Percentiles rank a stretch among this genome's conserved stretches.
Evolutionary conservation across 192 early-diverging fungal genomes (phyloP).

Genomic region (Funneliformis mosseae): DNA sequence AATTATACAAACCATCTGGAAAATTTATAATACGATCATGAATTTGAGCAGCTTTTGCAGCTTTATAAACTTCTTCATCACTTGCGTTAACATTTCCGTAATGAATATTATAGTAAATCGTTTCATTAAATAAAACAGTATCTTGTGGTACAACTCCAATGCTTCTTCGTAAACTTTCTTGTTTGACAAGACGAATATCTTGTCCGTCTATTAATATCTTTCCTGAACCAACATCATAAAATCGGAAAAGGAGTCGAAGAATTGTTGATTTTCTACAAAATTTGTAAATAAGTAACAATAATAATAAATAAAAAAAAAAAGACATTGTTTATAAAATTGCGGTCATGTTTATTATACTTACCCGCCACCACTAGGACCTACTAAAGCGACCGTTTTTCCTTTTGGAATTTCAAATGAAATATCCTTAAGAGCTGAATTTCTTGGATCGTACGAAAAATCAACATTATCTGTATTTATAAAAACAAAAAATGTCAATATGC

Average conservation of each 20-base stretch:
- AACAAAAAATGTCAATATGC: background rate
- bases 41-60: slow-evolving; percentile 78
- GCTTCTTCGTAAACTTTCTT: slow-evolving; percentile 71
- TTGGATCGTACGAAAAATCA: slow-evolving; percentile 69
- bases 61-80: slow-evolving; percentile 66
- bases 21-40: slow-evolving; percentile 78
- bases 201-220: slow-evolving; percentile 86
- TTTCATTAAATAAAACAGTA: slow-evolving; percentile 96
- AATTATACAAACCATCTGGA: slow-evolving; percentile 63
- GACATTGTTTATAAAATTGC: background rate
- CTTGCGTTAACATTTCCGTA: slow-evolving; percentile 75
- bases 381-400: slow-evolving; percentile 76
- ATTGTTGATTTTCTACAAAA: slow-evolving; percentile 65
- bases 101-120: slow-evolving; percentile 92
- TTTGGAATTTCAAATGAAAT: slow-evolving; percentile 70
- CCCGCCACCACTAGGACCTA: slow-evolving; percentile 77
- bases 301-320: background rate
- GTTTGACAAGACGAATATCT: slow-evolving; percentile 67
- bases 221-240: slow-evolving; percentile 86
- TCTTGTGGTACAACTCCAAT: slow-evolving; percentile 97
- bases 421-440: slow-evolving; percentile 70
- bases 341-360: slow-evolving; percentile 24
- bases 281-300: background rate
- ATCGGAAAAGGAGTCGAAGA: slow-evolving; percentile 82
- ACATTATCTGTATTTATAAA: slow-evolving; percentile 59